A percentile compares a stretch with the other conserved stretches of the same genome.
These are phyloP conservation scores for Amanita inopinata DNA, from an alignment of 768 basidiomycete genomes.

Conservation along the genomic window DNA sequence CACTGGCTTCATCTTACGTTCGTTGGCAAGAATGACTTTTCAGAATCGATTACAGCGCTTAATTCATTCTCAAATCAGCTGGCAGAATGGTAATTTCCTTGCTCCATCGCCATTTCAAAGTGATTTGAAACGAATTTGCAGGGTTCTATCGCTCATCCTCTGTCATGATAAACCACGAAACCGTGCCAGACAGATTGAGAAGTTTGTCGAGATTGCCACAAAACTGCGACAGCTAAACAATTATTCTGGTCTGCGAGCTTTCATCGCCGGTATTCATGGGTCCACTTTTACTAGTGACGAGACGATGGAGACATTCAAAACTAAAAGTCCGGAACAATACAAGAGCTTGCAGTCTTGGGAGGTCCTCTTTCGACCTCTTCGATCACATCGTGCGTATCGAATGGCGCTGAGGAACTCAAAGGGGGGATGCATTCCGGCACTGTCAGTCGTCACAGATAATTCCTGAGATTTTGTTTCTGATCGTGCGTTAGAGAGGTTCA, in stretches of 20 bases:
- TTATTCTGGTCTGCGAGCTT: constrained; percentile 85
- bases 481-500: constrained; percentile 68
- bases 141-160: constrained; percentile 87
- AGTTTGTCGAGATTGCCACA: constrained; percentile 77
- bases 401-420: constrained; percentile 80
- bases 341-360: constrained; percentile 81
- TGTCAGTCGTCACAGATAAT: constrained; percentile 35
- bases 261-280: constrained; percentile 89
- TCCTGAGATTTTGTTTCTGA: constrained; percentile 10
- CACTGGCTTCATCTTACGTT: constrained; percentile 81
- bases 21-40: constrained; percentile 48
- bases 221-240: constrained; percentile 80
- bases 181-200: constrained; percentile 79
- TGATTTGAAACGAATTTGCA: constrained; percentile 20
- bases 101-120: neutral
- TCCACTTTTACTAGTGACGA: constrained; percentile 71
- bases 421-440: constrained; percentile 78
- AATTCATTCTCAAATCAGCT: constrained; percentile 75
- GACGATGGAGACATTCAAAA: constrained; percentile 66
- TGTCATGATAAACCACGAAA: constrained; percentile 71
- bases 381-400: constrained; percentile 86
- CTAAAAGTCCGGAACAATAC: constrained; percentile 53
- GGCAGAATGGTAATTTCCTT: constrained; percentile 66
- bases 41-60: constrained; percentile 64
- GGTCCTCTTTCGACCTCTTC: constrained; percentile 69